Percentiles rank a stretch among this genome's conserved stretches.
Conservation (phyloP, 1,139 yeast species). For the Pneumocystis sp. region DNA sequence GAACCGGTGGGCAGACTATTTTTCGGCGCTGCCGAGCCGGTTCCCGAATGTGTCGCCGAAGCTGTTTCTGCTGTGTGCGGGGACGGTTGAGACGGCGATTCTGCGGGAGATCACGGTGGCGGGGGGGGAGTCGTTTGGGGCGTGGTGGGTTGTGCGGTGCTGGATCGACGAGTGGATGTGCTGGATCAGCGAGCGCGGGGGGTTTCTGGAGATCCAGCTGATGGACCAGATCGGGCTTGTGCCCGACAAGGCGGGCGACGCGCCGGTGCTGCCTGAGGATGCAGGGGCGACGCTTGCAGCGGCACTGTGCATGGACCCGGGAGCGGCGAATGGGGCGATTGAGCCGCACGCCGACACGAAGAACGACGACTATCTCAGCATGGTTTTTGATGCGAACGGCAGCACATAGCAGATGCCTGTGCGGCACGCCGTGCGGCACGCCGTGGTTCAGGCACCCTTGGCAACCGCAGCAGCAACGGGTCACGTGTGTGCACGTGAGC, state of each 20-base stretch:
- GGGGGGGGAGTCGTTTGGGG: slow-evolving; percentile 50
- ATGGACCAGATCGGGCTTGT: slow-evolving; percentile 7
- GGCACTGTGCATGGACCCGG: background rate
- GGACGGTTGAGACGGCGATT: slow-evolving; percentile 48
- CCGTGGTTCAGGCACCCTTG: background rate
- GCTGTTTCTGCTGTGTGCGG: slow-evolving; percentile 39
- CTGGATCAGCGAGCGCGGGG: slow-evolving; percentile 58
- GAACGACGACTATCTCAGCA: background rate
- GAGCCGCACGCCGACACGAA: background rate
- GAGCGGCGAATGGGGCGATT: background rate
- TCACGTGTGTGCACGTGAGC: background rate
- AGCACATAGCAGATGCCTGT: too few species aligned
- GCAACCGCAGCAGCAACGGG: background rate
- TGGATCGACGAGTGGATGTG: slow-evolving; percentile 65
- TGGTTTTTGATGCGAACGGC: background rate
- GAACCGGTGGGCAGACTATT: slow-evolving; percentile 29
- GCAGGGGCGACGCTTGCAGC: background rate
- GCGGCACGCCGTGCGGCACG: background rate
- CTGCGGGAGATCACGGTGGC: slow-evolving; percentile 45
- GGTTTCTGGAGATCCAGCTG: slow-evolving; percentile 29
- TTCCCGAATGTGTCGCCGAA: slow-evolving; percentile 40
- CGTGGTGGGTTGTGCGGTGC: slow-evolving; percentile 67
- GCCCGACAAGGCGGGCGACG: background rate
- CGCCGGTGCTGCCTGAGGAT: background rate
- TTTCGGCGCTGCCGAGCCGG: slow-evolving; percentile 34